Base-by-base conservation (phyloP, 441 rosid species). In the Erysimum pusillum region DNA sequence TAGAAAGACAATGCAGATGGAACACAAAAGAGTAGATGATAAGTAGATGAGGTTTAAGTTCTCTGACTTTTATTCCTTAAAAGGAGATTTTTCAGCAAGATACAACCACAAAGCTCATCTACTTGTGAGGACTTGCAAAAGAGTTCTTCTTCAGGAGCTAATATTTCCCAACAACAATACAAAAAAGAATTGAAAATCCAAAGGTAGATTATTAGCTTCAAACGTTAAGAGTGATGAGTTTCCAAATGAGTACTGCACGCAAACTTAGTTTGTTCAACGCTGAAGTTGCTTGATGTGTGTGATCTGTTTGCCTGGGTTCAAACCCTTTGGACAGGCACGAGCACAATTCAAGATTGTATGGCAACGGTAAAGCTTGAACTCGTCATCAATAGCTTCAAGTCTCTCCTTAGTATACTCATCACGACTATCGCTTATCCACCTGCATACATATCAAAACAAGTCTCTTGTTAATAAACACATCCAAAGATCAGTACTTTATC, bases 381-480 rank as follows among this genome's bases (percentile, higher is more conserved):
- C 97, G 5, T 93, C 93, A 49, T 92, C 80, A 60, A 96, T 81
- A 12, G 99, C 98, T 6, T 87, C 97, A 66, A 96, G 81, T 46
- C 98, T 82, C 81, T 96, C 99, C 68, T 85, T 82, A 1, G 98
- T 93, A 66, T 76, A 96, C 83, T 89, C 98, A 80, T 96, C 98
- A 62, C 98, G 95, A 85, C 99, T 96, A 67, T 93, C 99, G 6
- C 87, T 88, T 67, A 96, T 92, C 99, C 99, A 96, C 86, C 99
- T 96, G 88, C 39, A 63, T 11, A 64, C 42, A 56, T 49, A 60
- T 46, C 2, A 51, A 51, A n/a, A 39, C 34, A 72, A 46, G 39
- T 17, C n/a, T 53, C 73, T 58, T 15, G 34, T 65, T 57, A 65
- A 65, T 15, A 64, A 42, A 34, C 13, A 15, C 12, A 13, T 57